Evolutionary conservation across 2,329 filamentous ascomycete genomes (phyloP).

Genomic region (Rhexocercosporidium sp.): DNA sequence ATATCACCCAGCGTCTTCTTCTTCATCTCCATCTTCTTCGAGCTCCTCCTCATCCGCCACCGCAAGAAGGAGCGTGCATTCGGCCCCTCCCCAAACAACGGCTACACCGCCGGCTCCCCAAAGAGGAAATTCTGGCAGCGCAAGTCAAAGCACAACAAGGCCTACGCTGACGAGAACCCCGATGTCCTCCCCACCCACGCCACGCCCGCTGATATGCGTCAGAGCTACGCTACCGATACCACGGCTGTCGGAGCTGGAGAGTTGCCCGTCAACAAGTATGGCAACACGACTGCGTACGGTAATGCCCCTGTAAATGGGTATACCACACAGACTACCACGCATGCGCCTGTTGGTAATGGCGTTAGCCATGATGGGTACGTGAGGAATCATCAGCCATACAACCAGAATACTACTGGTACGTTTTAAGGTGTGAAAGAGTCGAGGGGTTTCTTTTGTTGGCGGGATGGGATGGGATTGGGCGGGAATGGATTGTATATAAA

Average conservation of each 20-base stretch:
- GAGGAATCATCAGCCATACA: slow-evolving; percentile 22
- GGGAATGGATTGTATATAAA: neutral
- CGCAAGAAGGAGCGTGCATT: slow-evolving; percentile 77
- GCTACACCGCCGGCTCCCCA: slow-evolving; percentile 68
- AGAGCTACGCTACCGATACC: slow-evolving; percentile 36
- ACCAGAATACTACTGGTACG: slow-evolving; percentile 24
- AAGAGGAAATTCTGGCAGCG: slow-evolving; percentile 44
- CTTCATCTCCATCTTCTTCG: slow-evolving; percentile 71
- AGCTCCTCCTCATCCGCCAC: slow-evolving; percentile 70
- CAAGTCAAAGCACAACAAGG: slow-evolving; percentile 25
- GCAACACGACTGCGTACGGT: slow-evolving; percentile 14
- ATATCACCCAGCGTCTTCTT: slow-evolving; percentile 67
- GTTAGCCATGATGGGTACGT: slow-evolving; percentile 13
- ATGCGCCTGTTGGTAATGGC: slow-evolving; percentile 4
- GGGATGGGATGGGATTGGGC: neutral
- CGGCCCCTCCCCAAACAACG: slow-evolving; percentile 67
- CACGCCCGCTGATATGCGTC: slow-evolving; percentile 45
- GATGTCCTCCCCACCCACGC: slow-evolving; percentile 47
- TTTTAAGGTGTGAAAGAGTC: slow-evolving; percentile 14
- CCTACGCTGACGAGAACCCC: slow-evolving; percentile 35
- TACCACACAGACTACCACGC: slow-evolving; percentile 22
- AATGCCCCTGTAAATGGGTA: slow-evolving; percentile 16
- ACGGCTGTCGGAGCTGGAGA: slow-evolving; percentile 33
- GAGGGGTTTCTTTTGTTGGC: slow-evolving; percentile 1
- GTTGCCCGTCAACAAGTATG: slow-evolving; percentile 24